Evolutionary conservation across 2,329 filamentous ascomycete species (phyloP), one percentile per base, ranked within the genome.

Genomic region (Penicillium oxalicum): DNA sequence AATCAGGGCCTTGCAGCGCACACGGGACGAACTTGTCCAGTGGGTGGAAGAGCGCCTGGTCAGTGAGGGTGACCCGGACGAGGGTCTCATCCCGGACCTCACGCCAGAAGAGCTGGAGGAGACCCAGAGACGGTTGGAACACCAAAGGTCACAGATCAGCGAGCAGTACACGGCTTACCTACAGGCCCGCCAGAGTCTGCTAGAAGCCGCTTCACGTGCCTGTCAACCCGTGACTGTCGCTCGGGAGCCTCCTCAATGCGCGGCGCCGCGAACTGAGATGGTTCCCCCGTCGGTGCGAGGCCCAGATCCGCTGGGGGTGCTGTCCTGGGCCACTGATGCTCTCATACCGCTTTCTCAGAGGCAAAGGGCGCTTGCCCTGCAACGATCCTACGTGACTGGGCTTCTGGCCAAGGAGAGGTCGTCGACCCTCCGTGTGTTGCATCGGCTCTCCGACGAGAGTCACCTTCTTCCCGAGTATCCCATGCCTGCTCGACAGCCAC

Each of bases 41-140:
- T 79, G 76, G 76, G 68, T 78, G 5, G 75, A 79, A 55, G 68
- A 70, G 36, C 74, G 76, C 38, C 56, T 79, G 40, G 65, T 71
- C 13, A 72, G 54, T 12, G 61, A 62, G 39, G 61, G 57, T 4
- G 60, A 61, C 43, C 57, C 57, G 4, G 66, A 69, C 25, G 62
- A 63, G 33, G 59, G 49, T 26, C 48, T 58, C 27, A 47, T 62
- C 2, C 57, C 62, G 25, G 61, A 65, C n/a, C 47, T 65, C 5
- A 51, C 58, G 9, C 45, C 61, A 5, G 58, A 66, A 39, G 64
- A 65, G 44, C 60, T 67, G 5, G 61, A 63, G 27, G 59, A 67
- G 18, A 60, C 61, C 5, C 56, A 58, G 13, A 57, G 51, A 12
- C 49, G 60, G 28, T 49, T 70, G 27, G 64, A 66, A 44, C 56